phyloP scores from a whole-genome alignment of 345 rosid genomes.

The Noccaea bulbosa region DNA sequence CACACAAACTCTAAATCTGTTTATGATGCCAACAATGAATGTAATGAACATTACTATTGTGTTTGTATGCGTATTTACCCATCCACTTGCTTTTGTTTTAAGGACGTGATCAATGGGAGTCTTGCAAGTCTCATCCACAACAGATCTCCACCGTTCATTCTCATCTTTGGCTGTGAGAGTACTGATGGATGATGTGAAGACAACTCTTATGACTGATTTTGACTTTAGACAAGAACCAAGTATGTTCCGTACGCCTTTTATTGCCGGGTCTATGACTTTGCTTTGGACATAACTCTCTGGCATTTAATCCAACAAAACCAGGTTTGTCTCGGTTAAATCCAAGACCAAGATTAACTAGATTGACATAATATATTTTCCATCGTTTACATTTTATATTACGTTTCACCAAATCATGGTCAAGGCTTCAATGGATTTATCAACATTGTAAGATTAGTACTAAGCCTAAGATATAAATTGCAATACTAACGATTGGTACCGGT shows the following conservation, averaged over 20 bases:
- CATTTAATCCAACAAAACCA: conserved; percentile 19
- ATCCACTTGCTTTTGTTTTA: conserved; percentile 71
- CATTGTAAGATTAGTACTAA: conserved; percentile 1
- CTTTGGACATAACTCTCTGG: conserved; percentile 59
- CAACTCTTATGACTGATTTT: conserved; percentile 68
- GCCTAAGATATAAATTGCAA: not conserved
- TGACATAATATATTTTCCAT: not conserved
- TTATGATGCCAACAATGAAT: not conserved
- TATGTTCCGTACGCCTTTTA: conserved; percentile 68
- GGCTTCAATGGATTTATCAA: not conserved
- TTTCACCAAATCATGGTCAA: conserved; percentile 6
- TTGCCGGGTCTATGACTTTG: conserved; percentile 66
- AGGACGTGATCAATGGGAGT: conserved; percentile 53
- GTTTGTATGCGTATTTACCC: conserved; percentile 51
- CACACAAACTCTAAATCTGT: not conserved
- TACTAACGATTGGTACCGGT: not conserved
- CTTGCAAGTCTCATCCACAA: conserved; percentile 80
- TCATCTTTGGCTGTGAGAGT: conserved; percentile 71
- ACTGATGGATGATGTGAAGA: conserved; percentile 87
- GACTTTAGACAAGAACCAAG: conserved; percentile 73
- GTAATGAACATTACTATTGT: not conserved
- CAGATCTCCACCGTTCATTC: conserved; percentile 55
- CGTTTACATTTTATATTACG: not conserved
- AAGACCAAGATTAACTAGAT: not conserved
- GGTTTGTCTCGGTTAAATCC: conserved; percentile 11